phyloP scores from a whole-genome alignment of 1,139 yeast species.

The Diutina rugosa region DNA sequence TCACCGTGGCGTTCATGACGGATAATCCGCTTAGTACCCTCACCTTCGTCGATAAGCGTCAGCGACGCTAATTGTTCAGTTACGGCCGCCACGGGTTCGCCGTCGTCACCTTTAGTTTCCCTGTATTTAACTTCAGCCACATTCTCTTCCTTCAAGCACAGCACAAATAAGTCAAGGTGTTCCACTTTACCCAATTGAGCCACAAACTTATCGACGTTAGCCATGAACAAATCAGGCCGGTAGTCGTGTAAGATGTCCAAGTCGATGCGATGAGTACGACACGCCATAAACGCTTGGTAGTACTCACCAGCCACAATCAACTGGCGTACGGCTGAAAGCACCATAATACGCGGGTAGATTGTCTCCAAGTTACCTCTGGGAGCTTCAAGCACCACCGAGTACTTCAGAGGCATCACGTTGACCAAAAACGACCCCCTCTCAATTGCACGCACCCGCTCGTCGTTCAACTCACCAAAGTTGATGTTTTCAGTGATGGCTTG shows the following conservation, averaged over 20 bases:
- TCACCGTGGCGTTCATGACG: neutral
- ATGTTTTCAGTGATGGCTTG: conserved; percentile 16
- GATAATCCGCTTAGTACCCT: neutral
- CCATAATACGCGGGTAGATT: conserved; percentile 86
- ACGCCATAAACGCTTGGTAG: conserved; percentile 60
- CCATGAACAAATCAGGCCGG: conserved; percentile 54
- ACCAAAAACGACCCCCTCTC: conserved; percentile 86
- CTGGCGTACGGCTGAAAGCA: conserved; percentile 68
- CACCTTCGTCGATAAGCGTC: neutral
- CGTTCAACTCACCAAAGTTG: conserved; percentile 17
- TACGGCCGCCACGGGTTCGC: neutral
- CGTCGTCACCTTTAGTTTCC: conserved; percentile 35
- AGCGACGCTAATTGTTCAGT: neutral
- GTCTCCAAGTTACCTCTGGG: conserved; percentile 96
- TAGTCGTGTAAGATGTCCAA: conserved; percentile 84
- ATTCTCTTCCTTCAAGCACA: conserved; percentile 79
- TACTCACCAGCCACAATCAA: conserved; percentile 48
- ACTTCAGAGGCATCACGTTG: conserved; percentile 68
- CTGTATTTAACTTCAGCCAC: conserved; percentile 73
- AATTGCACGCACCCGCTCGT: conserved; percentile 78
- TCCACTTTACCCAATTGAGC: conserved; percentile 60
- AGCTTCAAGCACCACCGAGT: conserved; percentile 80
- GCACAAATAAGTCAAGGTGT: conserved; percentile 74
- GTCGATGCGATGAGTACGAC: conserved; percentile 87
- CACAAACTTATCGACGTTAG: conserved; percentile 57